Evolutionary conservation across 2,329 filamentous ascomycete species (phyloP).

Genomic region (Neonectria ditissima): DNA sequence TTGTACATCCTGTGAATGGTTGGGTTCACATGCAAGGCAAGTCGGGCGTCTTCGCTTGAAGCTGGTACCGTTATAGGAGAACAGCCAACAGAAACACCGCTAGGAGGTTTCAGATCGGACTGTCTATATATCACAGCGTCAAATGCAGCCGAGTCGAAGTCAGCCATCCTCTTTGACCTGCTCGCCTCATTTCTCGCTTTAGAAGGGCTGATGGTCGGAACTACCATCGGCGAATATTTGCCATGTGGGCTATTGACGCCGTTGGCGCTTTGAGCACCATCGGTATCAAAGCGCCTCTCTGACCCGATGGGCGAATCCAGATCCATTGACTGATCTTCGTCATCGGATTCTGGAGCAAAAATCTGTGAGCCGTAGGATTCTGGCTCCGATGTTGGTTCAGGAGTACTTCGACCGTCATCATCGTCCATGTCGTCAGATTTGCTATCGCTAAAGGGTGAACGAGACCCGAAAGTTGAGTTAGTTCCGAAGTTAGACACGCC

Average conservation of each 20-base stretch:
- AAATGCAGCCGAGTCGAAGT: slow-evolving; percentile 47
- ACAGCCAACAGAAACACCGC: slow-evolving; percentile 31
- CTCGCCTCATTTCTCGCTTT: slow-evolving; percentile 22
- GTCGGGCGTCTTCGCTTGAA: slow-evolving; percentile 44
- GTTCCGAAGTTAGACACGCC: slow-evolving; percentile 11
- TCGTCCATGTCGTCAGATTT: slow-evolving; percentile 2
- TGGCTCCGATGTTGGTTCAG: slow-evolving; percentile 13
- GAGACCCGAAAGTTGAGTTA: slow-evolving; percentile 1
- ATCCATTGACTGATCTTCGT: slow-evolving; percentile 5
- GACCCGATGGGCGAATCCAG: neutral
- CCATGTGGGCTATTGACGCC: slow-evolving; percentile 22
- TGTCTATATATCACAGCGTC: slow-evolving; percentile 56
- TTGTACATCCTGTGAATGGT: slow-evolving; percentile 60
- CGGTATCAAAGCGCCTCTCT: slow-evolving; percentile 9
- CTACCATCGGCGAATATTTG: slow-evolving; percentile 6
- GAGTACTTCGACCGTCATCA: slow-evolving; percentile 15
- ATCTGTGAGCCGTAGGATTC: slow-evolving; percentile 3
- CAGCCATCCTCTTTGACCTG: slow-evolving; percentile 24
- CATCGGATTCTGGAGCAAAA: slow-evolving; percentile 13
- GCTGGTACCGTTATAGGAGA: slow-evolving; percentile 15
- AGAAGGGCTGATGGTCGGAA: slow-evolving; percentile 14
- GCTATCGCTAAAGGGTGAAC: neutral
- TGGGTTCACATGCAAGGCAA: slow-evolving; percentile 63
- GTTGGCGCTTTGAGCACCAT: slow-evolving; percentile 28
- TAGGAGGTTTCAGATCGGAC: slow-evolving; percentile 41